phyloP scores from a whole-genome alignment of 1,284 basidiomycete species.

The Stygiomarasmius scandens region DNA sequence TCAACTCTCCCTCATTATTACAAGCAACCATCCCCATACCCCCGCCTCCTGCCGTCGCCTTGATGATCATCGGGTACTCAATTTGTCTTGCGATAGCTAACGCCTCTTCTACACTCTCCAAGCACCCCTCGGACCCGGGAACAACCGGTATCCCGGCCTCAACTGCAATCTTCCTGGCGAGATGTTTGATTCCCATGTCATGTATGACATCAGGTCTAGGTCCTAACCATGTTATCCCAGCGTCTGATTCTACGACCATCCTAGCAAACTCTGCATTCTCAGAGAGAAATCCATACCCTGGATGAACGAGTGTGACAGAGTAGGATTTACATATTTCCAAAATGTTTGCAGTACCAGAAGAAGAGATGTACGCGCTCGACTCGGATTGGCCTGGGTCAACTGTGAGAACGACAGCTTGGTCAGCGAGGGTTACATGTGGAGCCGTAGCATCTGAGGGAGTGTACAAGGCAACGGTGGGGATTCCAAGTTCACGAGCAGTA shows the following conservation, averaged over 20 bases:
- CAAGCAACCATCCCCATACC: constrained; percentile 73
- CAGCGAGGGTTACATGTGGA: constrained; percentile 55
- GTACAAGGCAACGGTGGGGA: constrained; percentile 55
- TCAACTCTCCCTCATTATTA: constrained; percentile 42
- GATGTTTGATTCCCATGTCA: constrained; percentile 66
- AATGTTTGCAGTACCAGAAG: constrained; percentile 40
- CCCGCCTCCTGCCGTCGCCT: constrained; percentile 72
- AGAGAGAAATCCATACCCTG: constrained; percentile 71
- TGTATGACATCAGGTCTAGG: constrained; percentile 56
- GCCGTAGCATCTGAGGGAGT: constrained; percentile 55
- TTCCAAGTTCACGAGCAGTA: constrained; percentile 49
- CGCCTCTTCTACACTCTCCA: constrained; percentile 48
- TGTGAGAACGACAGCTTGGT: constrained; percentile 44
- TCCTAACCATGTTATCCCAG: constrained; percentile 63
- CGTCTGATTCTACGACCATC: constrained; percentile 45
- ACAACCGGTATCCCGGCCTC: constrained; percentile 56
- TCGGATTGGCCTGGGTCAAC: constrained; percentile 29
- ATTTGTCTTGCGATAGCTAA: constrained; percentile 41
- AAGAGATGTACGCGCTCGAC: constrained; percentile 39
- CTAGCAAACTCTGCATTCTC: constrained; percentile 65
- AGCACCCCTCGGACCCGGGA: constrained; percentile 56
- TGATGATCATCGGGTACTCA: constrained; percentile 70
- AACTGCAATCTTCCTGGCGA: constrained; percentile 53
- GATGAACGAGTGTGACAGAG: constrained; percentile 59
- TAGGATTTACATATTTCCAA: constrained; percentile 46